Evolutionary conservation across 1,139 yeast genomes (phyloP), one percentile per base, ranked within the genome.

Genomic region (Meyerozyma guilliermondii): DNA sequence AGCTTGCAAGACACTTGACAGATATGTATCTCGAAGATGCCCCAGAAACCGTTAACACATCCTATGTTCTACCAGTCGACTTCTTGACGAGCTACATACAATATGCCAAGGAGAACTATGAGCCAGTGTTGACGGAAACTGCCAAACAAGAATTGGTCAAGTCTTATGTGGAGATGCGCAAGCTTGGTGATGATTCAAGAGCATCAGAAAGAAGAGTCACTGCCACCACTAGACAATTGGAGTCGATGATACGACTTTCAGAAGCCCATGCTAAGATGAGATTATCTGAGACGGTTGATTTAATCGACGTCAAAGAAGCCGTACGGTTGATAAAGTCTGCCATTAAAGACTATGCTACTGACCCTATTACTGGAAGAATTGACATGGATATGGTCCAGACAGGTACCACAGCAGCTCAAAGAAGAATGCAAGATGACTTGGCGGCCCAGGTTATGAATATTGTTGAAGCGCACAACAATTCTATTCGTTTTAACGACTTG

Each of bases 211-310:
- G 85, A 66, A 76, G 99, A 55, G 87, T 92, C 51, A 92, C 99
- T 1, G 99, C 99, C 5, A 92, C 99, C 1, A 92, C 99, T 1
- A 80, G 99, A 66, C 98, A 94, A 61, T 71, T 92, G 46, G 98
- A 92, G 64, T 85, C 95, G 46, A 88, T 92, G 96, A 89, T 91
- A 53, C 81, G 99, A 59, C 71, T 92, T 40, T 67, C 95, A 0
- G 98, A 92, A 64, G 98, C 98, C 0, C 98, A 92, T 60, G 98
- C 99, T 2, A 91, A 89, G 64, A 87, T 94, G 96, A 80, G 96
- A 53, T 71, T 92, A 37, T 78, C 92, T 1, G 65, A 74, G 1
- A 62, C 58, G 1, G 99, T 92, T 5, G 84, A 82, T 42, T 70
- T 86, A 23, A 75, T 74, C 28, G 98, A 92, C 63, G 98, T 92